A percentile compares a stretch with the other conserved stretches of the same genome.
These are phyloP conservation scores for Chaetomium strumarium DNA, from an alignment of 2,329 filamentous ascomycete genomes.

Conservation along the genomic window DNA sequence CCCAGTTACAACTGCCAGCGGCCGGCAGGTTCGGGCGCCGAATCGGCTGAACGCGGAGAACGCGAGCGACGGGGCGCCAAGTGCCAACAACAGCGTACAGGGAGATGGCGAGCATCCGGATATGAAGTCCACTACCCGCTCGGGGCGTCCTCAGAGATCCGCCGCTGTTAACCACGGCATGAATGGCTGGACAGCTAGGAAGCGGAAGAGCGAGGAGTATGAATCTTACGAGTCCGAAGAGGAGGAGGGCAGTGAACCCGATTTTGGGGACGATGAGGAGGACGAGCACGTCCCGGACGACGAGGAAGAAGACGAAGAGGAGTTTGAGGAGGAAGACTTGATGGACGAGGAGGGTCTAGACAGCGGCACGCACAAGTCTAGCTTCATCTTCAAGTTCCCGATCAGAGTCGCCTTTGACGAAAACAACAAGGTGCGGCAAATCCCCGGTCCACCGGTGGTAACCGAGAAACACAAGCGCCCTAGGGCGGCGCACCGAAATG, in stretches of 20 bases:
- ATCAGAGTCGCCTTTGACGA: slow-evolving; percentile 39
- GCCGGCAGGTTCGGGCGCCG: slow-evolving; percentile 72
- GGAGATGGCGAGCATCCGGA: slow-evolving; percentile 36
- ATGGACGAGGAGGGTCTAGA: slow-evolving; percentile 49
- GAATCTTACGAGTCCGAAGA: slow-evolving; percentile 58
- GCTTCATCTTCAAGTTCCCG: slow-evolving; percentile 69
- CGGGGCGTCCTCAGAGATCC: slow-evolving; percentile 45
- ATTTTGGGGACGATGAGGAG: slow-evolving; percentile 68
- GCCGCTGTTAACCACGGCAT: slow-evolving; percentile 44
- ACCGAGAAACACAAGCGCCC: slow-evolving; percentile 17
- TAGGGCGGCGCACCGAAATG: slow-evolving; percentile 21
- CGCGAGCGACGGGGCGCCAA: slow-evolving; percentile 42
- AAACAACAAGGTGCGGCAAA: slow-evolving; percentile 30
- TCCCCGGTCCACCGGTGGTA: slow-evolving; percentile 23
- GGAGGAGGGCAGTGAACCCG: slow-evolving; percentile 64
- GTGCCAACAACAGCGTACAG: slow-evolving; percentile 41
- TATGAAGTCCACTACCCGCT: slow-evolving; percentile 37
- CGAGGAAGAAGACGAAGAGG: slow-evolving; percentile 51
- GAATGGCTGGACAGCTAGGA: slow-evolving; percentile 42
- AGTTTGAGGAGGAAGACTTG: slow-evolving; percentile 45
- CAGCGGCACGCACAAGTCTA: slow-evolving; percentile 35
- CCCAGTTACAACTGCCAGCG: slow-evolving; percentile 70
- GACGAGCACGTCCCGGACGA: slow-evolving; percentile 60
- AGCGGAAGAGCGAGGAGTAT: slow-evolving; percentile 46
- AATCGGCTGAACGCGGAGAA: slow-evolving; percentile 59